Base-by-base conservation (phyloP, 805 yeast genomes). In the Pichia thaimueangensis region DNA sequence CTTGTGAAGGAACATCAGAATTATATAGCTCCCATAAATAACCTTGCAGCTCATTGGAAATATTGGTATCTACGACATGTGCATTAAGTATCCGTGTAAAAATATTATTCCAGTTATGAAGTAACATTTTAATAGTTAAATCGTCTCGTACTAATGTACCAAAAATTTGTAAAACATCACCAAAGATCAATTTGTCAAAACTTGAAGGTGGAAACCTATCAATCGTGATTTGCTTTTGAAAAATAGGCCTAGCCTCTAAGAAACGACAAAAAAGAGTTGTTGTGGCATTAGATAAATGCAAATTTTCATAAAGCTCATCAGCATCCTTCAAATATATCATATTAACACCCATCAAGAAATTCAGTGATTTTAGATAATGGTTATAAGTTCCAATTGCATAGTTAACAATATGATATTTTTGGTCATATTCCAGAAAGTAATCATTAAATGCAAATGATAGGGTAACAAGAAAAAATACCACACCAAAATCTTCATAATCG, bases 271-370 rank as follows among this genome's bases (percentile, higher is more conserved):
- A 42, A 34, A 40, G 34, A 3, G 39, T 30, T 20, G 30, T 28
- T 25, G 22, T 17, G 13, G 23, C 16, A 28, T 45, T 21, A 6
- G 37, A 22, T 15, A 63, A 42, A 4, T 51, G 48, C 3, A 65
- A 30, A 5, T 43, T 34, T 7, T 41, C 30, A 8, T 58, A 35
- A 15, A 56, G 49, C 1, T 39, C 40, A 7, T 54, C 50, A 12
- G 38, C 45, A 7, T 36, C 10, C 11, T 44, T 45, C 16, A 62
- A 41, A 11, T 60, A 41, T 10, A 42, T 25, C 5, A 65, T 56
- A 31, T 62, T 51, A 9, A 63, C 35, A 12, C 54, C 45, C 1
- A 62, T 43, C 20, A 66, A 43, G 15, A 65, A 47, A 27, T 43
- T 47, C 1, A 45, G 36, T 2, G 63, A 49, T 9, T 48, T 47